Evolutionary conservation across 129 eudicot genomes (phyloP), one percentile per base, ranked within the genome.

Genomic region (Tagetes patula): DNA sequence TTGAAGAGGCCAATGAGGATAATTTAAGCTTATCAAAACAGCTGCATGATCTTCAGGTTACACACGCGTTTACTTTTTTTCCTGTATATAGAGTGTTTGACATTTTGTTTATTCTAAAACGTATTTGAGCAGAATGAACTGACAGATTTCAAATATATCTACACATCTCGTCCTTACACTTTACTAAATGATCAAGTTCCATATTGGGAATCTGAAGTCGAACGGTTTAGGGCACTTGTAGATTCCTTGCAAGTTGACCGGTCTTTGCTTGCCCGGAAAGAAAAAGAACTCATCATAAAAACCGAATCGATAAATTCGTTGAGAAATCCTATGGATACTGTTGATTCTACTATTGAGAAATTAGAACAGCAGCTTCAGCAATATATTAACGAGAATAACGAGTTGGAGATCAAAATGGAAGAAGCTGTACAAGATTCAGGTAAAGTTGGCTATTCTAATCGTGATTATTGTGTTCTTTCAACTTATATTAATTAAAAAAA

Each of bases 391-490:
- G 96, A 94, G 74, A 94, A 88, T 43, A 94, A 90, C 72, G 97
- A 94, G 77, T 61, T 88, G 77, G 98, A 94, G 77, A 74, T 88
- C 10, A 88, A 80, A 83, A 83, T 94, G 96, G 98, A 94, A 85
- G 98, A 94, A 86, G 87, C 91, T 65, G 70, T 87, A 63, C 96
- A 94, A 86, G 98, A 94, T 88, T 84, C 96, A 83, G 98, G 98
- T 94, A 63, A 56, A 75, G 3, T 41, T 59, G 14, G 66, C 53
- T 79, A 40, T 52, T 67, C 55, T 36, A 58, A 11, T 8, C 42
- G 11, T 43, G 33, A 33, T 60, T 61, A 31, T 40, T 5, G 58
- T 42, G 3, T 58, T 72, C 12, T 56, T 38, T 41, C 14, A 31
- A 7, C 54, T 38, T 70, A 58, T 49, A 68, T 42, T 48, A 41